Conservation (phyloP, 305 asterid species). For the Fraxinus albicans region DNA sequence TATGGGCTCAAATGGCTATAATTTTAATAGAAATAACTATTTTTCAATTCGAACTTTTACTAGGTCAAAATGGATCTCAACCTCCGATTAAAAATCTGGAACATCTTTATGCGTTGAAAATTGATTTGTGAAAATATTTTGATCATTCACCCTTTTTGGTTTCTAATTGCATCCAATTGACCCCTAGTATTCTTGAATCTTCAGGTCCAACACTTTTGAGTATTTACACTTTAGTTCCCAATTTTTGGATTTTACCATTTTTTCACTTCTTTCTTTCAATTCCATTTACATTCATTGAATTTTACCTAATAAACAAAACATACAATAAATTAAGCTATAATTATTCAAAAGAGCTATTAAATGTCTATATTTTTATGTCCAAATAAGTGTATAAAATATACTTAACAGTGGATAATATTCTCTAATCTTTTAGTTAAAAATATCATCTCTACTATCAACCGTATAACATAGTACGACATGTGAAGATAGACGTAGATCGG, state of each 20-base stretch:
- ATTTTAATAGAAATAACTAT: too few species aligned
- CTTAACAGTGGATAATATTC: too few species aligned
- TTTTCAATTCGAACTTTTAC: neutral
- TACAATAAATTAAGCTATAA: neutral
- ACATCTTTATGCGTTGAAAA: neutral
- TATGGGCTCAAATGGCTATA: neutral
- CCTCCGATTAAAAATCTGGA: neutral
- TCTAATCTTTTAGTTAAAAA: neutral
- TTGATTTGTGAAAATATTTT: neutral
- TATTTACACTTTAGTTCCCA: too few species aligned
- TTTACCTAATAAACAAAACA: too few species aligned
- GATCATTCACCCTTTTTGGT: neutral
- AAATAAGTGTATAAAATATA: too few species aligned
- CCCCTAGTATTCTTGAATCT: too few species aligned
- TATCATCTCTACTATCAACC: neutral
- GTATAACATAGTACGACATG: neutral
- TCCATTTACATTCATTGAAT: neutral
- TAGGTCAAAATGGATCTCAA: neutral
- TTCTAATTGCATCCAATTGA: too few species aligned
- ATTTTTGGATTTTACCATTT: too few species aligned
- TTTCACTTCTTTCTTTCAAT: neutral
- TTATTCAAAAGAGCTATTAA: too few species aligned
- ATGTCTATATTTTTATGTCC: neutral
- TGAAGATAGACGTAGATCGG: neutral
- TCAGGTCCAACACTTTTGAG: too few species aligned